These are phyloP conservation scores for Cardamine resedifolia DNA, from an alignment of 345 rosid genomes.

Conservation along the genomic window DNA sequence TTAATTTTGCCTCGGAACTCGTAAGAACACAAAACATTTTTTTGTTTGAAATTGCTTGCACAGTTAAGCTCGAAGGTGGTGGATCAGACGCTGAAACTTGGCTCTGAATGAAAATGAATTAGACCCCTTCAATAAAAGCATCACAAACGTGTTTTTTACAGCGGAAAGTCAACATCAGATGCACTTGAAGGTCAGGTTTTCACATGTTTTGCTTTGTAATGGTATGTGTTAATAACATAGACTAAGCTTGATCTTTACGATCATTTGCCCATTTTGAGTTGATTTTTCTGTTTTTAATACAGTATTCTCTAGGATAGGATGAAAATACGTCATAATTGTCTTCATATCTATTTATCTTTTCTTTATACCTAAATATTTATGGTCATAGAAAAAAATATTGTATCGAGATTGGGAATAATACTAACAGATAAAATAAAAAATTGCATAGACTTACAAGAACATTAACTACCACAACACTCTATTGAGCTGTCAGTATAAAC, in stretches of 20 bases:
- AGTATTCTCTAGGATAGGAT: too few species aligned
- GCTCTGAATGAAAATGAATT: constrained; percentile 50
- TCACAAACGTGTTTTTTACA: not conserved
- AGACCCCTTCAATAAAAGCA: not conserved
- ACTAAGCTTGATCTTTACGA: not conserved
- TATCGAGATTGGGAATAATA: too few species aligned
- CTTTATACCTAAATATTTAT: not conserved
- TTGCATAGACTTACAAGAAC: too few species aligned
- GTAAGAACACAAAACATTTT: not conserved
- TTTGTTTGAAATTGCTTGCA: constrained; percentile 37
- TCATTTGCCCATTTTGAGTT: too few species aligned
- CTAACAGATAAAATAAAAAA: too few species aligned
- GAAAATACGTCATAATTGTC: not conserved
- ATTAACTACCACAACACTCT: too few species aligned
- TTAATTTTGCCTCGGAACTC: not conserved
- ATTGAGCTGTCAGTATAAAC: too few species aligned
- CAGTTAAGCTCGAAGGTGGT: constrained; percentile 82
- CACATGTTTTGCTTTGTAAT: not conserved
- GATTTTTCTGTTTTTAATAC: too few species aligned
- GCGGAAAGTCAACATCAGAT: not conserved
- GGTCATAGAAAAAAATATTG: not conserved
- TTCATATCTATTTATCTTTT: not conserved
- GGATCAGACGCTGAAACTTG: constrained; percentile 82
- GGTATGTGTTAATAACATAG: not conserved
- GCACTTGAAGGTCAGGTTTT: not conserved